Conservation (phyloP, 352 stramenopile genomes). For the Phytophthora pseudosyringae region DNA sequence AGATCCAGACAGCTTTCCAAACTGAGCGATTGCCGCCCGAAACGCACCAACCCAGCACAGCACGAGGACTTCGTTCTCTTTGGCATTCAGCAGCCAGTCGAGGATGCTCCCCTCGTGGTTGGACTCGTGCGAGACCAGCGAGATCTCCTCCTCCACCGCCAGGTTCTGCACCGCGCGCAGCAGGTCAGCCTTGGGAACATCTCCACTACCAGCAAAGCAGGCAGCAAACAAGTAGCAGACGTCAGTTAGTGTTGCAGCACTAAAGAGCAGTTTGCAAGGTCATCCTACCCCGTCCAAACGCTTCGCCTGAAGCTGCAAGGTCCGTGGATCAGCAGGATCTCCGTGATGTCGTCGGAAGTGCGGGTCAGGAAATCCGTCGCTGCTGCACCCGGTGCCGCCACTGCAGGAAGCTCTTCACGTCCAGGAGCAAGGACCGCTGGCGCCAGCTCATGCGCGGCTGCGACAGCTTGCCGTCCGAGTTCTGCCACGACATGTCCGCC, state of each 20-base stretch:
- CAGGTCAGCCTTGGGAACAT: constrained; percentile 21
- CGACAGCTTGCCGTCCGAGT: constrained; percentile 15
- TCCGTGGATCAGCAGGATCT: constrained; percentile 30
- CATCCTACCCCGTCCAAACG: constrained; percentile 20
- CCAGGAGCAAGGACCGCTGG: constrained; percentile 28
- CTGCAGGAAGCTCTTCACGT: constrained; percentile 27
- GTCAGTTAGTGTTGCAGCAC: too few relatives aligned
- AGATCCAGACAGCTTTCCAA: background rate
- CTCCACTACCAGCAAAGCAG: constrained; percentile 3
- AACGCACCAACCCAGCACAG: constrained; percentile 52
- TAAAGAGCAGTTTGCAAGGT: background rate
- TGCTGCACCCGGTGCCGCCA: constrained; percentile 19
- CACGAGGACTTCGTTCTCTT: constrained; percentile 35
- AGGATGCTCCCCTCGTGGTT: constrained; percentile 34
- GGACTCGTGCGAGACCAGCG: constrained; percentile 26
- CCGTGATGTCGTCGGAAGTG: constrained; percentile 16
- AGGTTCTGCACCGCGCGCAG: constrained; percentile 22
- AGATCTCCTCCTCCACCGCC: constrained; percentile 24
- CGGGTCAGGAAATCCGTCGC: constrained; percentile 3
- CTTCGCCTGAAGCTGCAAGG: constrained; percentile 30
- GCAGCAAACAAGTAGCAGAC: background rate
- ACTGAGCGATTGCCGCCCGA: too few relatives aligned
- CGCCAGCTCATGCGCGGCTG: constrained; percentile 29
- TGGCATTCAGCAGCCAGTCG: constrained; percentile 34
- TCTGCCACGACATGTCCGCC: constrained; percentile 9